These are phyloP conservation scores for Penicillium angulare DNA, from an alignment of 495 filamentous ascomycete species.

Conservation along the genomic window DNA sequence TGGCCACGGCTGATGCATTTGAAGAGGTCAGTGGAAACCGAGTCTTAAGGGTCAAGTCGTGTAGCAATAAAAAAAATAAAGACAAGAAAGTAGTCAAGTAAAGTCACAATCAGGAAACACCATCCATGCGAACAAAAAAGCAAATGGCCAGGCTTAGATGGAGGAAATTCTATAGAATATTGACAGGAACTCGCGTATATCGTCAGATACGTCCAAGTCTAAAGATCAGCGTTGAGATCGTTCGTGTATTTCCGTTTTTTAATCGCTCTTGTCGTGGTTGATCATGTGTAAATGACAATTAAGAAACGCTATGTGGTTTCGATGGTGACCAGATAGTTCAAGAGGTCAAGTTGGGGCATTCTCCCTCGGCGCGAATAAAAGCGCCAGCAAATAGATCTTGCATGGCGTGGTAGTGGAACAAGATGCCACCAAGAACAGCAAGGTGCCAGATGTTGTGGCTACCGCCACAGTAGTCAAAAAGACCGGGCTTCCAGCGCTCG, in stretches of 20 bases:
- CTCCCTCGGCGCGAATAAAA: constrained; percentile 65
- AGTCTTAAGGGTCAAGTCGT: no score
- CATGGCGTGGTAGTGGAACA: constrained; percentile 97
- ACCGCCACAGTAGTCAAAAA: constrained; percentile 91
- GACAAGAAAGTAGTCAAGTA: constrained; percentile 5
- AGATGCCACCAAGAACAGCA: constrained; percentile 91
- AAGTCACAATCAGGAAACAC: constrained; percentile 7
- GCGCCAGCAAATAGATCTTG: constrained; percentile 86
- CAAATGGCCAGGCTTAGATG: background rate
- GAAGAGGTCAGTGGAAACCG: background rate
- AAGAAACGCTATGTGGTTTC: background rate
- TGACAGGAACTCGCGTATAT: background rate
- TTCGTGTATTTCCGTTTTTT: background rate
- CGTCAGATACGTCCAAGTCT: background rate
- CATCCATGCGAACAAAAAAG: constrained; percentile 13
- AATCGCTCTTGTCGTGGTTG: constrained; percentile 8
- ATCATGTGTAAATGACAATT: constrained; percentile 9
- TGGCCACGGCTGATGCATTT: no score
- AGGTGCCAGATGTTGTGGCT: constrained; percentile 98
- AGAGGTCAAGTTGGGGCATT: constrained; percentile 46
- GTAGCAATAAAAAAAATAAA: background rate
- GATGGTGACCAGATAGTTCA: constrained; percentile 14
- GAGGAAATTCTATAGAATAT: constrained; percentile 1
- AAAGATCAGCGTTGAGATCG: background rate
- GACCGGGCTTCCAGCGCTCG: constrained; percentile 87